Percentiles rank a stretch among this genome's conserved stretches.
phyloP scores from a whole-genome alignment of 2,329 filamentous ascomycete species.

The Chaetomium sp. region DNA sequence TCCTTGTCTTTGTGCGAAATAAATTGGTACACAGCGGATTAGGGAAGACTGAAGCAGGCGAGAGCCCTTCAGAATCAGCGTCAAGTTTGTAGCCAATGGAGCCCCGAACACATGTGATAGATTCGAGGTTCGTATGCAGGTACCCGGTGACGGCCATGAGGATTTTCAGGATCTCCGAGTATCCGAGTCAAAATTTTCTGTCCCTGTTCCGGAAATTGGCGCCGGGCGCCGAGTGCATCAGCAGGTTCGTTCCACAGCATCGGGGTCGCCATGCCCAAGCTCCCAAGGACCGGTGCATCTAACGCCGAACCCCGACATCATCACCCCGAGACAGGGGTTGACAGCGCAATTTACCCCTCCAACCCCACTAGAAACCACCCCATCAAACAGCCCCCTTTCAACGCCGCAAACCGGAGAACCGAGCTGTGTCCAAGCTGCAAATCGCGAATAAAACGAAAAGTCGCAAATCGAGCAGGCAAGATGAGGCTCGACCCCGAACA shows the following conservation, averaged over 20 bases:
- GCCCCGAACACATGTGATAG: no score
- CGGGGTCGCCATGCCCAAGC: not conserved
- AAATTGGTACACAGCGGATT: no score
- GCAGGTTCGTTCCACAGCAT: not conserved
- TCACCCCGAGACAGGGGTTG: not conserved
- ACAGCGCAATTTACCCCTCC: slow-evolving; percentile 6
- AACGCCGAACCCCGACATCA: not conserved
- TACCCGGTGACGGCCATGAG: no score
- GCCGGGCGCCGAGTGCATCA: no score
- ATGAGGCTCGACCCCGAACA: slow-evolving; percentile 27
- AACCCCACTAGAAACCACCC: slow-evolving; percentile 5
- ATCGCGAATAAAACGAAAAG: not conserved
- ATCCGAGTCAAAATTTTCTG: no score
- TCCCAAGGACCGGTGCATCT: not conserved
- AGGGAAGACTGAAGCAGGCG: no score
- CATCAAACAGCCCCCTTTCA: not conserved
- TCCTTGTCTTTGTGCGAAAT: no score
- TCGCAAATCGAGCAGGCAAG: not conserved
- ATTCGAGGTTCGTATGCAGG: no score
- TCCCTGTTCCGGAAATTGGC: no score
- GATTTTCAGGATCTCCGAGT: no score
- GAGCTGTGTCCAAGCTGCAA: not conserved
- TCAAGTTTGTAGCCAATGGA: no score
- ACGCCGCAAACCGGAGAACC: not conserved
- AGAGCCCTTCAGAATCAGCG: no score